phyloP scores from a whole-genome alignment of 2,329 filamentous ascomycete species.

The Colletotrichum zoysiae region DNA sequence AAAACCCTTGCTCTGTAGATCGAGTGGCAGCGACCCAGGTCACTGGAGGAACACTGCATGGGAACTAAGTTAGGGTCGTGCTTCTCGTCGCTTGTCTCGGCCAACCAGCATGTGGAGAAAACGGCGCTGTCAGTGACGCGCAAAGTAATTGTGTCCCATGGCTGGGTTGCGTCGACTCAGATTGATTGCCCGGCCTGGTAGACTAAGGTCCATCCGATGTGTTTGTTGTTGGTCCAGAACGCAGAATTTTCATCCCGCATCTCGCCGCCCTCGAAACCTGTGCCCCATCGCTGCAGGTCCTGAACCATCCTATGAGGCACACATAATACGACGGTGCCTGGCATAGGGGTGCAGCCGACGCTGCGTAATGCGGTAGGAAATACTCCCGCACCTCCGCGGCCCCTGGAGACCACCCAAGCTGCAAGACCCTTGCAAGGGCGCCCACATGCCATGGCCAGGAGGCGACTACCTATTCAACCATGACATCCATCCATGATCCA shows the following conservation, averaged over 20 bases:
- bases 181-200: not conserved
- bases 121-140: not conserved
- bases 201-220: conserved; percentile 14
- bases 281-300: conserved; percentile 31
- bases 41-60: conserved; percentile 10
- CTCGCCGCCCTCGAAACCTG: conserved; percentile 14
- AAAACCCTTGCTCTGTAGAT: conserved; percentile 30
- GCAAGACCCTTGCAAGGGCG: conserved; percentile 20
- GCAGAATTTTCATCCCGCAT: conserved; percentile 19
- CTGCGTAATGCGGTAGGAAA: conserved; percentile 28
- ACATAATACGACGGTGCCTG: conserved; percentile 31
- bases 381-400: conserved; percentile 36
- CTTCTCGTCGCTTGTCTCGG: conserved; percentile 20
- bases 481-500: conserved; percentile 10
- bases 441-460: conserved; percentile 19
- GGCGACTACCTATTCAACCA: not conserved
- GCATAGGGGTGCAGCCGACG: conserved; percentile 31
- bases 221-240: not conserved
- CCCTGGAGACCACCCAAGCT: conserved; percentile 23
- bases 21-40: conserved; percentile 15
- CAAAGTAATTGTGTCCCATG: not conserved
- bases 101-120: conserved; percentile 19
- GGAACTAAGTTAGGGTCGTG: conserved; percentile 5
- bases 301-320: conserved; percentile 17
- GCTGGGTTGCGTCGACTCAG: conserved; percentile 5